Conservation (phyloP, 176 grass and related monocot genomes). For the Rhynchospora tenuis region DNA sequence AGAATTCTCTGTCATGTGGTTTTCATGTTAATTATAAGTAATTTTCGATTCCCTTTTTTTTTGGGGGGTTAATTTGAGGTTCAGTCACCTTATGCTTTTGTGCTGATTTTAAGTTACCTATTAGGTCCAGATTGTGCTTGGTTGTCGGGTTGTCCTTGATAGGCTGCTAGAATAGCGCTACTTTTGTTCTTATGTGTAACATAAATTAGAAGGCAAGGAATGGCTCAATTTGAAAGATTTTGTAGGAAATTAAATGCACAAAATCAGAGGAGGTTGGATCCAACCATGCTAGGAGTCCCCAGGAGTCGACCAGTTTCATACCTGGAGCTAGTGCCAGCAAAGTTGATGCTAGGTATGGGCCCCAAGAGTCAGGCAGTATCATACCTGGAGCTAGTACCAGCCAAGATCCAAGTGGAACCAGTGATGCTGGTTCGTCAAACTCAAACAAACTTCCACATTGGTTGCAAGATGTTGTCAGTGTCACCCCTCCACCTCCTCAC, state of each 20-base stretch:
- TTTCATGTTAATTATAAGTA: neutral
- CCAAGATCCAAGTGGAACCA: conserved; percentile 30
- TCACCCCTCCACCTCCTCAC: conserved; percentile 17
- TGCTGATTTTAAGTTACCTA: neutral
- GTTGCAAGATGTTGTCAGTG: conserved; percentile 70
- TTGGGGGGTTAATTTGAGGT: neutral
- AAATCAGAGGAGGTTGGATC: neutral
- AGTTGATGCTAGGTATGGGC: neutral
- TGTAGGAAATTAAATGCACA: neutral
- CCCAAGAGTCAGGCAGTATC: conserved; percentile 35
- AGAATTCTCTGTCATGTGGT: neutral
- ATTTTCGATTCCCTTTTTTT: neutral
- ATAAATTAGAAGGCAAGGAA: neutral
- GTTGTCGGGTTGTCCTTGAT: neutral
- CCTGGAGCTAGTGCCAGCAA: too few relatives aligned
- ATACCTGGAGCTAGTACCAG: conserved; percentile 33
- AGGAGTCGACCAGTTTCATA: too few relatives aligned
- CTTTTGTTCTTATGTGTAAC: neutral
- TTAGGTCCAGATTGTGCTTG: neutral
- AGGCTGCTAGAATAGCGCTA: neutral
- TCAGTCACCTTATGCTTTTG: neutral
- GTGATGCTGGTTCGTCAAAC: conserved; percentile 43
- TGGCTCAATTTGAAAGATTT: neutral
- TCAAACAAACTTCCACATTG: conserved; percentile 87
- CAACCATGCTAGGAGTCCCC: too few relatives aligned